phyloP scores from a whole-genome alignment of 257 asterid species.

The Phtheirospermum japonicum region DNA sequence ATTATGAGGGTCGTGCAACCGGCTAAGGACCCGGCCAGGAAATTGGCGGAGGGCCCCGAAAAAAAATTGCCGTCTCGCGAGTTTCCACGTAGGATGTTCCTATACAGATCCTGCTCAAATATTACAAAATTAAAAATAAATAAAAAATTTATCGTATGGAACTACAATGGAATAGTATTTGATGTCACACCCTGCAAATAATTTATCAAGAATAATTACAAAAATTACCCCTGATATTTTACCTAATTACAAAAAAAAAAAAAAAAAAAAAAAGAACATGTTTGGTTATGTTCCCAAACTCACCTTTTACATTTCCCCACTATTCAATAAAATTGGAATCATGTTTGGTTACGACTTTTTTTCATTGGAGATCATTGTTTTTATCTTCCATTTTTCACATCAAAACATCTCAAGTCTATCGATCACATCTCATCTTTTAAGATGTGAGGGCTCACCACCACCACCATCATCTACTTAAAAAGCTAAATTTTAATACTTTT shows the following conservation, averaged over 20 bases:
- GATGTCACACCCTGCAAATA: background rate
- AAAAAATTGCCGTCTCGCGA: slow-evolving; percentile 48
- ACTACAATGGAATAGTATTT: background rate
- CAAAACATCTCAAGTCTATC: too few relatives aligned
- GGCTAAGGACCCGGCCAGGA: slow-evolving; percentile 85
- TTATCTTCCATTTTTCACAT: too few relatives aligned
- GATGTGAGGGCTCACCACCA: too few relatives aligned
- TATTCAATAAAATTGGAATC: too few relatives aligned
- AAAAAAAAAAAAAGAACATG: too few relatives aligned
- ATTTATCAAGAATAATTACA: background rate
- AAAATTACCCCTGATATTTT: background rate
- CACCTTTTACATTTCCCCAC: too few relatives aligned
- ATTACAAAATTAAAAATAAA: background rate
- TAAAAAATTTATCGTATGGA: background rate
- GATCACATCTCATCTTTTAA: too few relatives aligned
- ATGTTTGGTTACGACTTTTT: too few relatives aligned
- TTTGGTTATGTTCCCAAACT: too few relatives aligned
- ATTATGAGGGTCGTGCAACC: slow-evolving; percentile 88
- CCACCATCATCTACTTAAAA: too few relatives aligned
- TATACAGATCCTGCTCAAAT: slow-evolving; percentile 68
- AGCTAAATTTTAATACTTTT: too few relatives aligned
- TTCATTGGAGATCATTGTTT: too few relatives aligned
- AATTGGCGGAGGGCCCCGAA: slow-evolving; percentile 67
- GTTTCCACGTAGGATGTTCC: slow-evolving; percentile 60
- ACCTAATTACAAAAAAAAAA: background rate